Conservation (phyloP, 1,139 yeast genomes). For the Geotrichum europaeum region DNA sequence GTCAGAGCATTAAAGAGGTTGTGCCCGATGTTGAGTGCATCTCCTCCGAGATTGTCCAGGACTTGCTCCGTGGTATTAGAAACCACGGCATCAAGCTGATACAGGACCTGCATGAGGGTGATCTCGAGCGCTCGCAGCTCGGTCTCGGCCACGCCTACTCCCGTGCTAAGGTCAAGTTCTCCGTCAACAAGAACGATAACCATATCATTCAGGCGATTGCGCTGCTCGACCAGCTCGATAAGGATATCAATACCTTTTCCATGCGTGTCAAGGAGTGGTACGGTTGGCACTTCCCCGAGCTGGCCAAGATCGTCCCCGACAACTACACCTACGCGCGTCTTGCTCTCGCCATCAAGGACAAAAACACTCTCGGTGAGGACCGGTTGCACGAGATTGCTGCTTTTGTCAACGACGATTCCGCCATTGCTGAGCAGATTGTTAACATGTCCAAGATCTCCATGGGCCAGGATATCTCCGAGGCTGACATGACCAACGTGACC, state of each 20-base stretch:
- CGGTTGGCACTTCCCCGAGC: constrained; percentile 99
- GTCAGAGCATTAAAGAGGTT: constrained; percentile 89
- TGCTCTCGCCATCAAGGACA: constrained; percentile 79
- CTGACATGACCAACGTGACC: constrained; percentile 77
- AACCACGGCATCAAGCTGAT: constrained; percentile 82
- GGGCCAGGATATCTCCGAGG: constrained; percentile 95
- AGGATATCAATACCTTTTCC: constrained; percentile 94
- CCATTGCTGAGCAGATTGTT: constrained; percentile 85
- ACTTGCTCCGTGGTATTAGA: constrained; percentile 91
- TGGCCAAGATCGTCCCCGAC: constrained; percentile 94
- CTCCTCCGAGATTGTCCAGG: constrained; percentile 89
- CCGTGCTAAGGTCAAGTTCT: constrained; percentile 96
- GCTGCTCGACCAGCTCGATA: constrained; percentile 89
- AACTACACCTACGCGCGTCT: constrained; percentile 73
- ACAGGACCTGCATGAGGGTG: constrained; percentile 90
- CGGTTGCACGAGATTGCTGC: constrained; percentile 86
- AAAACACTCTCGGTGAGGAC: constrained; percentile 77
- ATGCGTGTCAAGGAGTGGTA: constrained; percentile 99
- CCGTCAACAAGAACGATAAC: constrained; percentile 97
- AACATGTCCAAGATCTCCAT: constrained; percentile 96
- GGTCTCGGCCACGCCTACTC: constrained; percentile 99
- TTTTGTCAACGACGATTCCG: constrained; percentile 86
- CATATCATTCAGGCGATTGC: constrained; percentile 99
- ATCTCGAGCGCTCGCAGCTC: constrained; percentile 94
- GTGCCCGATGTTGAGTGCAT: constrained; percentile 88